Percentiles rank a stretch among this genome's conserved stretches.
Conservation (phyloP, 371 early-diverging fungal genomes). For the Mortierella polycephala region DNA sequence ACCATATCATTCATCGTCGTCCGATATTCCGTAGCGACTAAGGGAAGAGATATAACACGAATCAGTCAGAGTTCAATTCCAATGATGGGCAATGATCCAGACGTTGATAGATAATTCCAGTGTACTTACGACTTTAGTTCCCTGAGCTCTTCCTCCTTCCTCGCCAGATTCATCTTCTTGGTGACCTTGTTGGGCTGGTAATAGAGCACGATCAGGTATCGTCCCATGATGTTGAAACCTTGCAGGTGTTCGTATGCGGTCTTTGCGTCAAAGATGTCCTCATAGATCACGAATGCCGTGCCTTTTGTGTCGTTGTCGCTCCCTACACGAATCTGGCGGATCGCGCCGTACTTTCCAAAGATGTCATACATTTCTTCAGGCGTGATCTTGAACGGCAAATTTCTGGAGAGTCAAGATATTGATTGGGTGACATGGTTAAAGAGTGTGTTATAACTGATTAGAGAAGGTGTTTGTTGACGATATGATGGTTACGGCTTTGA, state of each 20-base stretch:
- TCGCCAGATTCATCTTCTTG: constrained; percentile 84
- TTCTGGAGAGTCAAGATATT: constrained; percentile 57
- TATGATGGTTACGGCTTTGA: too few species aligned
- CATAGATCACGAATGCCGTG: constrained; percentile 96
- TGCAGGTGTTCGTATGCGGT: constrained; percentile 95
- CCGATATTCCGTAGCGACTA: constrained; percentile 56
- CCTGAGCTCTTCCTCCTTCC: constrained; percentile 86
- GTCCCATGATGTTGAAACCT: constrained; percentile 95
- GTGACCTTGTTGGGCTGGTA: constrained; percentile 86
- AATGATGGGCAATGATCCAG: not conserved
- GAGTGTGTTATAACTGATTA: too few species aligned
- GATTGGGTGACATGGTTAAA: too few species aligned
- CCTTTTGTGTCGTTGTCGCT: constrained; percentile 89
- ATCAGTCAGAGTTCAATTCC: not conserved
- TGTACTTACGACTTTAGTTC: constrained; percentile 78
- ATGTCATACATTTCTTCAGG: constrained; percentile 96
- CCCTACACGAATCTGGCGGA: constrained; percentile 94
- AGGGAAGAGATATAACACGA: not conserved
- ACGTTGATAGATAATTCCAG: not conserved
- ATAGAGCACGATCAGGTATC: constrained; percentile 95
- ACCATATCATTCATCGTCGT: constrained; percentile 32
- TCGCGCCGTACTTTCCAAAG: constrained; percentile 97
- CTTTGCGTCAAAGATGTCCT: constrained; percentile 97
- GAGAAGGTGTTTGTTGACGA: too few species aligned
- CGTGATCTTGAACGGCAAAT: constrained; percentile 95